These are phyloP conservation scores for Klebsormidium nitens DNA, from an alignment of 139 green algal species.

Conservation along the genomic window DNA sequence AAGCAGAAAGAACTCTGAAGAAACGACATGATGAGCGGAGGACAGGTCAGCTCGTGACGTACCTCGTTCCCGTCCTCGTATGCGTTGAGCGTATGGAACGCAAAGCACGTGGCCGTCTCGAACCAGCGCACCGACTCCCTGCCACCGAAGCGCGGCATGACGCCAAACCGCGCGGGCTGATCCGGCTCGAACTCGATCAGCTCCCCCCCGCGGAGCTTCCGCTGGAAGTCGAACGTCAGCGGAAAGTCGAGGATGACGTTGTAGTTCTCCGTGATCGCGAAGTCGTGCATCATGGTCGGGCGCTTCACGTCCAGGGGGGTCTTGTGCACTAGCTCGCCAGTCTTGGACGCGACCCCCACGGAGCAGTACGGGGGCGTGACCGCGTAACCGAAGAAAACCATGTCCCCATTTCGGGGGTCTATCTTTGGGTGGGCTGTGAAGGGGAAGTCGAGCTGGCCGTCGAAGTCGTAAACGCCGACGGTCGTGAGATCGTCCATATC, in stretches of 20 bases:
- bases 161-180: constrained; percentile 4
- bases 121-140: constrained; percentile 27
- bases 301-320: constrained; percentile 8
- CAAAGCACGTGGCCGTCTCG: constrained; percentile 8
- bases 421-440: constrained; percentile 84
- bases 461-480: constrained; percentile 18
- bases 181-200: constrained; percentile 27
- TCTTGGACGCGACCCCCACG: background rate
- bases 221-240: constrained; percentile 27
- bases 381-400: constrained; percentile 33
- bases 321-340: background rate
- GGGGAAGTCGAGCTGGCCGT: constrained; percentile 25
- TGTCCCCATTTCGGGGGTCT: constrained; percentile 21
- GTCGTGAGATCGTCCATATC: constrained; percentile 3
- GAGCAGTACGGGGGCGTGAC: constrained; percentile 2
- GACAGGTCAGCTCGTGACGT: too few species aligned
- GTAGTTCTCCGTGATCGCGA: constrained; percentile 26
- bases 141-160: constrained; percentile 25
- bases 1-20: too few species aligned
- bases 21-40: too few species aligned
- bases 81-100: constrained; percentile 34
- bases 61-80: too few species aligned
- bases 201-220: background rate
- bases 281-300: constrained; percentile 40
- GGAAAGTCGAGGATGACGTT: constrained; percentile 26